phyloP scores from a whole-genome alignment of 345 rosid genomes.

The Arabidopsis suecica region DNA sequence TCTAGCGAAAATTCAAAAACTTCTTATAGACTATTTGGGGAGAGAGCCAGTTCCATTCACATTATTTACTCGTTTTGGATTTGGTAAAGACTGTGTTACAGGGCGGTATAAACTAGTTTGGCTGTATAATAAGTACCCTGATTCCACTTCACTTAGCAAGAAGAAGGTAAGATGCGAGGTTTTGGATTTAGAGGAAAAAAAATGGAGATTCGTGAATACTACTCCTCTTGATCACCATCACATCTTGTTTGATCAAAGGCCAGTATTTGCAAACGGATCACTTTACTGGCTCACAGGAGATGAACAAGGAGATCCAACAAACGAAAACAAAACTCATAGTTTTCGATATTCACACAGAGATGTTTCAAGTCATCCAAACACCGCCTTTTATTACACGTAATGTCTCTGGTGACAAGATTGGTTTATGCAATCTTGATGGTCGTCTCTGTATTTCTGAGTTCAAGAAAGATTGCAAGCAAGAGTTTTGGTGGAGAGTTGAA shows the following conservation, averaged over 20 bases:
- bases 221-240: constrained; percentile 13
- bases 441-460: constrained; percentile 18
- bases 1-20: constrained; percentile 3
- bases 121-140: constrained; percentile 4
- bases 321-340: constrained; percentile 22
- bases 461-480: neutral
- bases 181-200: too few relatives aligned
- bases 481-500: constrained; percentile 7
- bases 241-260: neutral
- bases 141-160: too few relatives aligned
- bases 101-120: constrained; percentile 8
- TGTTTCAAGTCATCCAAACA: neutral
- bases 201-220: constrained; percentile 10
- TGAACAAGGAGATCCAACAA: neutral
- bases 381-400: neutral
- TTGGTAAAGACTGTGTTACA: neutral
- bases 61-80: constrained; percentile 2
- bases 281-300: constrained; percentile 24
- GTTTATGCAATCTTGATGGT: constrained; percentile 9
- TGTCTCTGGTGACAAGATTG: neutral
- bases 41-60: neutral
- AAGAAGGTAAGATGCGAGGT: constrained; percentile 4
- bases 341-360: constrained; percentile 20
- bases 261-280: constrained; percentile 29
- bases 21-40: too few relatives aligned